A percentile compares a stretch with the other conserved stretches of the same genome.
Conservation (phyloP, 768 basidiomycete genomes). For the Kwoniella sp. region DNA sequence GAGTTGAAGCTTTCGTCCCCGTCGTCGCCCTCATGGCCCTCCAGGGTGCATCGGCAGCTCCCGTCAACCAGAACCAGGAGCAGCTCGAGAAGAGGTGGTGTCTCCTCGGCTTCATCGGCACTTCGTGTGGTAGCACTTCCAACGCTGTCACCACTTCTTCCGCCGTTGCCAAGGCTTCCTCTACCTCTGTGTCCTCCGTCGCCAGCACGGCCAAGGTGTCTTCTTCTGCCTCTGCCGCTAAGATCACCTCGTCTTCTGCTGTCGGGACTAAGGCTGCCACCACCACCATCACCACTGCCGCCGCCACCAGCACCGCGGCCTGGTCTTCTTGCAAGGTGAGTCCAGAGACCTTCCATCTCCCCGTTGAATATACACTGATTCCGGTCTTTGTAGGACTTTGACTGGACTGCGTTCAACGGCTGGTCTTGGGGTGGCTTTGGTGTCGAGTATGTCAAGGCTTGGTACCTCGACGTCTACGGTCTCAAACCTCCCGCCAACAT, state of each 20-base stretch:
- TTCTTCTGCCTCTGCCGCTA: conserved; percentile 14
- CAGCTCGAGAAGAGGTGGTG: conserved; percentile 31
- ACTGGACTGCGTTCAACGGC: conserved; percentile 21
- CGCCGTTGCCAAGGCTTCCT: conserved; percentile 8
- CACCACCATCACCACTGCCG: conserved; percentile 13
- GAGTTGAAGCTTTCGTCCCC: conserved; percentile 30
- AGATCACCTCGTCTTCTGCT: conserved; percentile 9
- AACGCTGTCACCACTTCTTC: conserved; percentile 9
- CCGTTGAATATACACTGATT: not conserved
- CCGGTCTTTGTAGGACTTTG: conserved; percentile 6
- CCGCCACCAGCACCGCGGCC: conserved; percentile 11
- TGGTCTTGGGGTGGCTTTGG: conserved; percentile 31
- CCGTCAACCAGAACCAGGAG: conserved; percentile 14
- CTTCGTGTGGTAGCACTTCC: conserved; percentile 13
- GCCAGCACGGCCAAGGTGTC: not conserved
- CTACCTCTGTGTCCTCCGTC: conserved; percentile 11
- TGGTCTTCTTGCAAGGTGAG: conserved; percentile 25
- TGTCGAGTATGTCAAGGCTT: conserved; percentile 25
- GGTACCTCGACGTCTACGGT: conserved; percentile 30
- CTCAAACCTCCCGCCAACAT: conserved; percentile 25
- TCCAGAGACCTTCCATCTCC: not conserved
- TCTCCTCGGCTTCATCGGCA: conserved; percentile 26
- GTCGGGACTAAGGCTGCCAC: conserved; percentile 8
- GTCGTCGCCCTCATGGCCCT: conserved; percentile 24
- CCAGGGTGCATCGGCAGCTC: conserved; percentile 25